phyloP scores from a whole-genome alignment of 306 rosid species.

The Quercus alba region DNA sequence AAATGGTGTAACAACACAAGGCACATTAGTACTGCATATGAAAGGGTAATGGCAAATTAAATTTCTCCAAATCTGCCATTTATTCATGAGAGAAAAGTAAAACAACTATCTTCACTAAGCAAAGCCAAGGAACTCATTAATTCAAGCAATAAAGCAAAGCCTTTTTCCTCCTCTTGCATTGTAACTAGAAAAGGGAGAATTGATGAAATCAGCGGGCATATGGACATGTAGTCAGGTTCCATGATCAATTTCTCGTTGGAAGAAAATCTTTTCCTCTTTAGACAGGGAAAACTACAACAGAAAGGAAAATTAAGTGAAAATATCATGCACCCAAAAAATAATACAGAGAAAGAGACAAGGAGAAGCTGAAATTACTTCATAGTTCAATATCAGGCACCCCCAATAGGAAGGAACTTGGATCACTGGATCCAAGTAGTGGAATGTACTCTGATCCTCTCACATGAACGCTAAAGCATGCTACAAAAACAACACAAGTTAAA shows the following conservation, averaged over 20 bases:
- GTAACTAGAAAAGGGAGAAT: no score
- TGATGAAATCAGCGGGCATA: not conserved
- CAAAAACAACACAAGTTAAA: constrained; percentile 21
- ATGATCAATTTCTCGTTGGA: not conserved
- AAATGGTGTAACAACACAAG: no score
- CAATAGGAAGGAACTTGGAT: constrained; percentile 67
- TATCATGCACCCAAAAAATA: not conserved
- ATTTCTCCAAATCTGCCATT: no score
- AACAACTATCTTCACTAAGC: no score
- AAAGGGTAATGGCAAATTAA: no score
- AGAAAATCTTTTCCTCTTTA: not conserved
- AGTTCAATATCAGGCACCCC: constrained; percentile 69
- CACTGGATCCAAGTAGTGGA: constrained; percentile 71
- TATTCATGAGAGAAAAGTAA: no score
- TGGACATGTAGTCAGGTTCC: not conserved
- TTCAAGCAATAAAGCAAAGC: no score
- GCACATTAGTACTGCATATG: no score
- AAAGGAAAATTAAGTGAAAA: not conserved
- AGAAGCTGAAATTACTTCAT: constrained; percentile 41
- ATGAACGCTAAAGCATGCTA: constrained; percentile 93
- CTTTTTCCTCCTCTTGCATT: no score
- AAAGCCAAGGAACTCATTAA: no score
- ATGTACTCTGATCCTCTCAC: constrained; percentile 95
- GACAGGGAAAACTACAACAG: not conserved
- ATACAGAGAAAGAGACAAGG: not conserved